Conservation (phyloP, 768 basidiomycete species). For the Tricholoma furcatifolium region DNA sequence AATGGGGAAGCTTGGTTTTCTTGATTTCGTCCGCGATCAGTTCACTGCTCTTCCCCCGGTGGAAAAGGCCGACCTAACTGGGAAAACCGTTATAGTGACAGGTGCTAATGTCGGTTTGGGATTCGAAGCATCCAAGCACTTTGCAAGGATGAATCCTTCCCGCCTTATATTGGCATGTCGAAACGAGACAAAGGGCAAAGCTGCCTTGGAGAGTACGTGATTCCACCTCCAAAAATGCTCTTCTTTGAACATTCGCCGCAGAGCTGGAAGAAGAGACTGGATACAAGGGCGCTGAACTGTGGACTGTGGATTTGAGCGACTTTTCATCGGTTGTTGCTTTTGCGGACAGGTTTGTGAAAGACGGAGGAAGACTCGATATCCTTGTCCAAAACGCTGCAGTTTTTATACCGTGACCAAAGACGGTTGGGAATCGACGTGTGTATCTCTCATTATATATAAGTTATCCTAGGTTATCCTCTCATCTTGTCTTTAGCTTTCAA, state of each 20-base stretch:
- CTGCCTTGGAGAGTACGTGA: conserved; percentile 33
- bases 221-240: not conserved
- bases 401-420: conserved; percentile 29
- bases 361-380: conserved; percentile 37
- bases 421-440: conserved; percentile 47
- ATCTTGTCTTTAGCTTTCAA: conserved; percentile 36
- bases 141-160: conserved; percentile 41
- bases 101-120: conserved; percentile 53
- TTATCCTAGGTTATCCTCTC: not conserved
- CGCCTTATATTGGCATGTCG: conserved; percentile 40
- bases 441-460: not conserved
- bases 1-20: conserved; percentile 21
- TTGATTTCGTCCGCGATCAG: conserved; percentile 20
- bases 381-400: conserved; percentile 46
- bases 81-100: conserved; percentile 47
- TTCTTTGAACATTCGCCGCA: conserved; percentile 1
- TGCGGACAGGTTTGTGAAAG: conserved; percentile 30
- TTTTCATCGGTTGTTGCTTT: conserved; percentile 42
- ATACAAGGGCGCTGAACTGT: conserved; percentile 32
- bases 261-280: conserved; percentile 31
- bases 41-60: conserved; percentile 24
- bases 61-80: conserved; percentile 33
- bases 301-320: conserved; percentile 38
- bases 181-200: conserved; percentile 31
- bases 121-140: conserved; percentile 45